phyloP scores from a whole-genome alignment of 2,329 filamentous ascomycete species.

The Colletotrichum endophyticum region DNA sequence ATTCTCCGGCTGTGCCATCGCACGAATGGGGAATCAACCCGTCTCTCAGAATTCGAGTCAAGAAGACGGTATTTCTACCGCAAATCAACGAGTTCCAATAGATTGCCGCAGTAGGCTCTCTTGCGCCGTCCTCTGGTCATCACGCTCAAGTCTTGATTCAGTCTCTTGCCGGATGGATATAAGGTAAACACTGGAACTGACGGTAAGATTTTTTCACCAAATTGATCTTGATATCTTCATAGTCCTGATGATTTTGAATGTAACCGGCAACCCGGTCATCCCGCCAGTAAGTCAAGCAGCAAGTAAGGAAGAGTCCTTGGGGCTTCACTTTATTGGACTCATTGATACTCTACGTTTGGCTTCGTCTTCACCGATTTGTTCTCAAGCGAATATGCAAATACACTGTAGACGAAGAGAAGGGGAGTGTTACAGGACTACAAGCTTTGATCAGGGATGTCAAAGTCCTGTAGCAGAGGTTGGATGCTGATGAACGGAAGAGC shows the following conservation, averaged over 20 bases:
- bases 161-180: background rate
- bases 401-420: rapidly evolving
- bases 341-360: background rate
- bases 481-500: no score
- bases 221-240: rapidly evolving
- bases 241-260: background rate
- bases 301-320: background rate
- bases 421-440: rapidly evolving
- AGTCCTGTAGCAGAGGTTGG: background rate
- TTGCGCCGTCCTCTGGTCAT: no score
- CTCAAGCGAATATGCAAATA: background rate
- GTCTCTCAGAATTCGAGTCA: rapidly evolving
- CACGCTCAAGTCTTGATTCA: no score
- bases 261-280: background rate
- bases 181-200: rapidly evolving
- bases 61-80: no score
- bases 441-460: rapidly evolving
- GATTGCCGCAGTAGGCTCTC: no score
- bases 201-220: background rate
- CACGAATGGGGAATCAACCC: no score
- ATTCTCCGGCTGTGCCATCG: no score
- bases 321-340: background rate
- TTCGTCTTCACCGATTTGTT: background rate
- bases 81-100: no score
- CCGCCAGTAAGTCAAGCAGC: background rate